These are phyloP conservation scores for Periconia sp. DNA, from an alignment of 2,329 filamentous ascomycete species.

Conservation along the genomic window DNA sequence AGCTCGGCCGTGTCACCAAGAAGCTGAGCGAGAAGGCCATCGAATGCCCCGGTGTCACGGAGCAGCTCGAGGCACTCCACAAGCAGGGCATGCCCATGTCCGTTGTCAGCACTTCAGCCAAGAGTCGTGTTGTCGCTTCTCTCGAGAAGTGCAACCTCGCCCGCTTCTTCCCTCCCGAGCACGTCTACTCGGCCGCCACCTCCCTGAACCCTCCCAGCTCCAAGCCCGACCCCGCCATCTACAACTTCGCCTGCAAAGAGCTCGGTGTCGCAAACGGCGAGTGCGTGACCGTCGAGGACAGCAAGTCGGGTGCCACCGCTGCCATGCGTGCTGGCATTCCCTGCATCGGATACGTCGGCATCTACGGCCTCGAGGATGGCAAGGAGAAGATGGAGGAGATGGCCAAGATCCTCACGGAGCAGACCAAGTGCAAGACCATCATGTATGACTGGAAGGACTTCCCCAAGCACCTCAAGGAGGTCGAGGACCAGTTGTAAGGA, in stretches of 20 bases:
- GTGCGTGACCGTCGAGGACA: conserved; percentile 83
- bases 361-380: conserved; percentile 48
- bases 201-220: conserved; percentile 77
- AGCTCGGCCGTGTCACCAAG: conserved; percentile 81
- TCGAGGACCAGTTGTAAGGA: conserved; percentile 45
- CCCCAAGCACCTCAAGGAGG: conserved; percentile 51
- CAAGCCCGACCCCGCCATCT: conserved; percentile 90
- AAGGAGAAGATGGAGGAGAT: conserved; percentile 50
- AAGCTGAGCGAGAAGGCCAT: conserved; percentile 70
- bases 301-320: conserved; percentile 79
- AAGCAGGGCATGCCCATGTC: conserved; percentile 70
- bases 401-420: conserved; percentile 52
- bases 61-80: conserved; percentile 67
- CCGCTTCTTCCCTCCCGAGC: conserved; percentile 74
- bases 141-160: conserved; percentile 78
- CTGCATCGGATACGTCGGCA: conserved; percentile 82
- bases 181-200: conserved; percentile 80
- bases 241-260: conserved; percentile 73
- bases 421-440: conserved; percentile 51
- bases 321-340: conserved; percentile 77
- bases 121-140: conserved; percentile 74
- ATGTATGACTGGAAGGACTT: conserved; percentile 59
- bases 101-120: conserved; percentile 79
- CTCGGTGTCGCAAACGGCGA: conserved; percentile 72
- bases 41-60: conserved; percentile 70